A percentile compares a stretch with the other conserved stretches of the same genome.
Conservation (phyloP, 164 flowering plant genomes). For the Dillenia suffruticosa region DNA sequence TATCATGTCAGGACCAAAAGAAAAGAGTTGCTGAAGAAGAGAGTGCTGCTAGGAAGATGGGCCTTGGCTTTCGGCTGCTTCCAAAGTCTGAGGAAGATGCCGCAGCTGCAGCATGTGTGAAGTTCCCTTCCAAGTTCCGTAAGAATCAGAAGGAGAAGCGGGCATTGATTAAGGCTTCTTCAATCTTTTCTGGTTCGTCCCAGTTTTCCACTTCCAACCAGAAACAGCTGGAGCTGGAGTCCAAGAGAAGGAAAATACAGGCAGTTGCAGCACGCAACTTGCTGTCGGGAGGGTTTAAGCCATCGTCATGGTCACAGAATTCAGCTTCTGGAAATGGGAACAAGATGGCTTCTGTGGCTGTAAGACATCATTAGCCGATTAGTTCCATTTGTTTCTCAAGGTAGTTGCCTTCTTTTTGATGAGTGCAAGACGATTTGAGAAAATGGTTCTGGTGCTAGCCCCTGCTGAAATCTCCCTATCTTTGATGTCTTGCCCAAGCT, state of each 20-base stretch:
- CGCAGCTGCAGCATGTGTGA: conserved; percentile 50
- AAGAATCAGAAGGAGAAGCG: conserved; percentile 65
- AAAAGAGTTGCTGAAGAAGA: conserved; percentile 91
- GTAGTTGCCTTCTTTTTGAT: background rate
- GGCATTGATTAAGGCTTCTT: conserved; percentile 59
- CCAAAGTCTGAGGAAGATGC: conserved; percentile 65
- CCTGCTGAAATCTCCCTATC: too few relatives aligned
- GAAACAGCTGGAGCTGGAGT: conserved; percentile 48
- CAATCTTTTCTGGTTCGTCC: conserved; percentile 56
- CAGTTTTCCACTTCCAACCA: conserved; percentile 24
- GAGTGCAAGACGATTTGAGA: background rate
- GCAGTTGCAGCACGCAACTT: conserved; percentile 49
- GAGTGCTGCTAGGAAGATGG: conserved; percentile 51
- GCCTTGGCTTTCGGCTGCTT: conserved; percentile 72
- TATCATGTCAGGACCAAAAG: conserved; percentile 55
- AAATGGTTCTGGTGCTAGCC: background rate
- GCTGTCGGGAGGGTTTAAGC: conserved; percentile 46
- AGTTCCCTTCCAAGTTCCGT: conserved; percentile 65
- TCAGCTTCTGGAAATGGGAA: conserved; percentile 6
- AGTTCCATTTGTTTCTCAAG: background rate
- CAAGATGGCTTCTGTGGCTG: conserved; percentile 13
- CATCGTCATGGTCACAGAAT: conserved; percentile 46
- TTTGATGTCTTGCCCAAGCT: too few relatives aligned
- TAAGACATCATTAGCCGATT: conserved; percentile 5
- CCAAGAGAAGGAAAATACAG: conserved; percentile 75